A percentile compares a stretch with the other conserved stretches of the same genome.
Evolutionary conservation across 352 stramenopile genomes (phyloP).

Genomic region (Phytophthora nicotianae): DNA sequence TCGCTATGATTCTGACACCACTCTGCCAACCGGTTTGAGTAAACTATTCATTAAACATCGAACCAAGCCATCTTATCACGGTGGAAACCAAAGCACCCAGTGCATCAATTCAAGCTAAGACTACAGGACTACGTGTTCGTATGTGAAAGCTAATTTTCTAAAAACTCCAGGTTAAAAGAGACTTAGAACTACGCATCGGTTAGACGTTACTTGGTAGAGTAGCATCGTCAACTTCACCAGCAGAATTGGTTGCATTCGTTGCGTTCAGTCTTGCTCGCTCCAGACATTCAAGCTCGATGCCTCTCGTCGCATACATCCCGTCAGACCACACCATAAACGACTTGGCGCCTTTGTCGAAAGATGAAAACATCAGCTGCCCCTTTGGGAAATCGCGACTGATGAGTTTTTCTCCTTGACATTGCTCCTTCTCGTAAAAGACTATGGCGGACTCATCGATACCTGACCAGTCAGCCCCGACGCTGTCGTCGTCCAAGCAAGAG

Average conservation of each 20-base stretch:
- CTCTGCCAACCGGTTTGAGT: too few species aligned
- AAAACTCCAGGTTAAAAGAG: too few species aligned
- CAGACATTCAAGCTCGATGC: constrained; percentile 15
- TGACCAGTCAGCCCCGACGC: constrained; percentile 20
- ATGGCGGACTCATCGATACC: constrained; percentile 7
- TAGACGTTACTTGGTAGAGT: not conserved
- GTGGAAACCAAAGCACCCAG: too few species aligned
- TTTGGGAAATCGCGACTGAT: constrained; percentile 14
- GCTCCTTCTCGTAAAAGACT: constrained; percentile 26
- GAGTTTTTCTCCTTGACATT: constrained; percentile 15
- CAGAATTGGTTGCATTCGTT: constrained; percentile 6
- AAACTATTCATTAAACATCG: too few species aligned
- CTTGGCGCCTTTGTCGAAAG: constrained; percentile 21
- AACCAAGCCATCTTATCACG: too few species aligned
- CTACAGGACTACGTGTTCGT: too few species aligned
- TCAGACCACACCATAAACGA: constrained; percentile 32
- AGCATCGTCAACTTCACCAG: not conserved
- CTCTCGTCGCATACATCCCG: constrained; percentile 23
- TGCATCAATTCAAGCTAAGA: too few species aligned
- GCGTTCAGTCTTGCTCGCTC: constrained; percentile 13
- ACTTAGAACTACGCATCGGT: too few species aligned
- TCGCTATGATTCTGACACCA: too few species aligned
- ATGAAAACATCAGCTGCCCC: constrained; percentile 19
- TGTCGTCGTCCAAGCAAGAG: constrained; percentile 5
- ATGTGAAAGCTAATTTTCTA: too few species aligned